Evolutionary conservation across 371 early-diverging fungal species (phyloP), one percentile per base, ranked within the genome.

Genomic region (Chytridiales sp.): DNA sequence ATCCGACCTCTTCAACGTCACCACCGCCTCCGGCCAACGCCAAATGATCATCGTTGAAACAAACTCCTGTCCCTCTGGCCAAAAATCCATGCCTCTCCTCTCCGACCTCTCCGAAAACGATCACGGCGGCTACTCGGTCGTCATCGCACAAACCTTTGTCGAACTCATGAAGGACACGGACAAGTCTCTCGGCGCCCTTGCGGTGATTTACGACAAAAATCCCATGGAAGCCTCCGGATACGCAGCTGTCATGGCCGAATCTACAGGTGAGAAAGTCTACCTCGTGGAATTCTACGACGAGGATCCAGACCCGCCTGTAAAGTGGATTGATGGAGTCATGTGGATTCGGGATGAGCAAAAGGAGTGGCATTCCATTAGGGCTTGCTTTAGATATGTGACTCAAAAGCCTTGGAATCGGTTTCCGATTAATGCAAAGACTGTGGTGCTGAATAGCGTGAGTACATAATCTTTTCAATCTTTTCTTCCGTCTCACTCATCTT

Each of bases 11-110:
- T 92, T 94, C 70, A 91, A 92, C 74, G 93, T 93, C 44, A 93
- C 93, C 1, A 92, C 91, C 9, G 80, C 87, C 1, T 77, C 75
- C 44, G 95, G 95, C 13, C 88, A 89, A 62, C 86, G 92, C 39
- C 93, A 93, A 73, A 94, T 94, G 95, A 92, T 94, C 68, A 87
- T 94, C n/a, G 88, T 94, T 44, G 95, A 94, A 68, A 93, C 95
- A 46, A 93, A 93, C 70, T 91, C 92, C 27, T 93, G 95, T 61
- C 95, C 95, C 1, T 90, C 91, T n/a, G 95, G 95, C 21, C 93
- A 94, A 76, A 93, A 92, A 61, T 91, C 92, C 11, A 94, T 94
- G 95, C 95, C 95, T 1, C 75, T 92, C 0, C 64, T 94, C n/a
- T 82, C 85, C 5, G 94, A 93, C 43, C 83, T 85, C 3, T 66